Evolutionary conservation across 495 filamentous ascomycete species (phyloP).

Genomic region (Terfezia boudieri): DNA sequence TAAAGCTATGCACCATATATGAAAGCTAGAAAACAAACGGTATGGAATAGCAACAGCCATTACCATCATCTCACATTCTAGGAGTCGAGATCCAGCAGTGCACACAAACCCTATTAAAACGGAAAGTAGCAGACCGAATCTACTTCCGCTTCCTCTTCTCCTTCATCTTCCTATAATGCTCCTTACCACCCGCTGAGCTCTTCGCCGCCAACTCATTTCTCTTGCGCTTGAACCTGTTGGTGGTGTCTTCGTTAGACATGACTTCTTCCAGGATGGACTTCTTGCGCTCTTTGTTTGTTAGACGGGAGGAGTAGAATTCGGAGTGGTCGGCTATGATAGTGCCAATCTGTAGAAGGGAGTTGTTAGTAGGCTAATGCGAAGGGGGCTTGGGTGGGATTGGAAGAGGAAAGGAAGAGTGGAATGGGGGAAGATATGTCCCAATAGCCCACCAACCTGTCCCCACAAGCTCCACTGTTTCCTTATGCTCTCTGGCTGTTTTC

Average conservation of each 20-base stretch:
- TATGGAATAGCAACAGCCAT: too few relatives aligned
- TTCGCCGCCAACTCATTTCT: constrained; percentile 42
- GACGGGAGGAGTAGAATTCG: constrained; percentile 57
- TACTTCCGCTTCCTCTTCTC: constrained; percentile 28
- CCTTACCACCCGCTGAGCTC: constrained; percentile 52
- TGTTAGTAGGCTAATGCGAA: background rate
- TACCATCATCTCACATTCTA: too few relatives aligned
- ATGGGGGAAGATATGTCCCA: too few relatives aligned
- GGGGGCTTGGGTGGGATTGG: too few relatives aligned
- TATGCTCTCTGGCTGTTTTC: background rate
- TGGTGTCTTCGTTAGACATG: constrained; percentile 38
- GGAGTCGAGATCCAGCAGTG: too few relatives aligned
- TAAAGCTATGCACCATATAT: too few relatives aligned
- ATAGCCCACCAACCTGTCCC: too few relatives aligned
- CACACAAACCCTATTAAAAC: too few relatives aligned
- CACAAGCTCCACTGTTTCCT: background rate
- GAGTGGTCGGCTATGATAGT: constrained; percentile 75
- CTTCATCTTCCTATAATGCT: constrained; percentile 43
- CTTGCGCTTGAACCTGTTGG: constrained; percentile 42
- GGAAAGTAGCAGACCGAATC: background rate
- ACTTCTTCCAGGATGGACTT: constrained; percentile 79
- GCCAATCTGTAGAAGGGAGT: constrained; percentile 27
- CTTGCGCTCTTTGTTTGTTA: constrained; percentile 73
- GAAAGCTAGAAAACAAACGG: too few relatives aligned
- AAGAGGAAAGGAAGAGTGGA: too few relatives aligned